Percentiles rank a stretch among this genome's conserved stretches.
Evolutionary conservation across 345 rosid genomes (phyloP).

Genomic region (Brassica carinata): DNA sequence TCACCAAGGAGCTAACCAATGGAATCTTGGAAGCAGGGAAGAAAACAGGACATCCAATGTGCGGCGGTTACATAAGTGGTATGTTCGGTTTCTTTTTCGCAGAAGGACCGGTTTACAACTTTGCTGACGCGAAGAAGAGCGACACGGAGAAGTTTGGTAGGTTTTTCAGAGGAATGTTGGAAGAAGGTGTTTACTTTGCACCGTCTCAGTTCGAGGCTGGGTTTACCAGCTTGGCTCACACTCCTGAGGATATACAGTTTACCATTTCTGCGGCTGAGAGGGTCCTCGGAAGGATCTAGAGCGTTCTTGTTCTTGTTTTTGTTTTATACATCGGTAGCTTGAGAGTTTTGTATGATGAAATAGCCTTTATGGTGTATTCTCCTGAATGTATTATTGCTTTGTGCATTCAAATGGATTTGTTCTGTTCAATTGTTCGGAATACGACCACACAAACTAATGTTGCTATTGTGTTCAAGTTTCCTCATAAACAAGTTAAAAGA

Average conservation of each 20-base stretch:
- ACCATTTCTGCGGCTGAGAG: constrained; percentile 84
- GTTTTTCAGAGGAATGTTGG: constrained; percentile 79
- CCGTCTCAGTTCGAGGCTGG: constrained; percentile 99
- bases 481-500: too few relatives aligned
- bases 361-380: neutral
- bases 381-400: too few relatives aligned
- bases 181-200: constrained; percentile 95
- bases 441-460: too few relatives aligned
- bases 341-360: constrained; percentile 16
- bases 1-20: constrained; percentile 61
- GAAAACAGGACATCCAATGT: constrained; percentile 82
- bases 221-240: constrained; percentile 90
- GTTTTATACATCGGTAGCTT: constrained; percentile 1
- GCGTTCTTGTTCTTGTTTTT: constrained; percentile 9
- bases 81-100: constrained; percentile 98
- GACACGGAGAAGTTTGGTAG: constrained; percentile 75
- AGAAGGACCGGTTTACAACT: constrained; percentile 81
- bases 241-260: constrained; percentile 65
- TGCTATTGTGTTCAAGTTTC: too few relatives aligned
- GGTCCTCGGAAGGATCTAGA: constrained; percentile 66
- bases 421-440: too few relatives aligned
- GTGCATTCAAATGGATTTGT: too few relatives aligned
- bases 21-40: constrained; percentile 82
- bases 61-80: constrained; percentile 78
- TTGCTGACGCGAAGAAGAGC: constrained; percentile 81